Evolutionary conservation across 2,329 filamentous ascomycete genomes (phyloP), one percentile per base, ranked within the genome.

Genomic region (Trichoderma brevicompactum): DNA sequence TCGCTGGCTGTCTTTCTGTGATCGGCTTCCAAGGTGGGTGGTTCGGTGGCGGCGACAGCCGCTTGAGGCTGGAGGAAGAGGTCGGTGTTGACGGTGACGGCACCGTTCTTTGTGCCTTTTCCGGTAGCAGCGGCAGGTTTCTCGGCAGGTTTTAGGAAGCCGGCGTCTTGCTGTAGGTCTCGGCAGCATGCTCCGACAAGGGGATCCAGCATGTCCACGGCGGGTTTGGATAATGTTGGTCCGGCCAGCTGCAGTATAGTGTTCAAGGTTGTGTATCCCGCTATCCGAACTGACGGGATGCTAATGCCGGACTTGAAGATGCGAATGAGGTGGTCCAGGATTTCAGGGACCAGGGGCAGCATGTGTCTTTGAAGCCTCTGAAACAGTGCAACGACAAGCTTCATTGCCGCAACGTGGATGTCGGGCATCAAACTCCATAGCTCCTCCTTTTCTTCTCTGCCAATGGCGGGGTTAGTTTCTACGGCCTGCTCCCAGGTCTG

Each of bases 371-470:
- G 83, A 28, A 94, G 80, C 10, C 89, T 84, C 62, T 81, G 76
- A 23, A 87, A 74, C 52, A 95, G 73, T 10, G 80, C 77, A 8
- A 81, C 75, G 23, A 92, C 77, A 1, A 96, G 77, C 23, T 84
- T 77, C 62, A 96, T 79, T n/a, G 87, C 85, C 13, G 90, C 87
- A 13, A 88, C 77, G 72, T 97, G 92, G 44, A 97, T 85, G 9
- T 85, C 82, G 5, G 94, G 91, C 10, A 97, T 82, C 17, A 86
- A 81, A 53, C 84, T 80, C 86, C 91, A 94, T 3, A 97, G 82
- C 50, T 89, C 86, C 61, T 96, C 92, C 67, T 89, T 89, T 77
- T 97, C 94, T 56, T 96, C 91, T 67, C 90, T 86, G 38, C 88
- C 84, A 68, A 95, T 86, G 68, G 92, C 89, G 7, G 88, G 82